Base-by-base conservation (phyloP, 148 eudicot species). In the Pouteria glomerata region DNA sequence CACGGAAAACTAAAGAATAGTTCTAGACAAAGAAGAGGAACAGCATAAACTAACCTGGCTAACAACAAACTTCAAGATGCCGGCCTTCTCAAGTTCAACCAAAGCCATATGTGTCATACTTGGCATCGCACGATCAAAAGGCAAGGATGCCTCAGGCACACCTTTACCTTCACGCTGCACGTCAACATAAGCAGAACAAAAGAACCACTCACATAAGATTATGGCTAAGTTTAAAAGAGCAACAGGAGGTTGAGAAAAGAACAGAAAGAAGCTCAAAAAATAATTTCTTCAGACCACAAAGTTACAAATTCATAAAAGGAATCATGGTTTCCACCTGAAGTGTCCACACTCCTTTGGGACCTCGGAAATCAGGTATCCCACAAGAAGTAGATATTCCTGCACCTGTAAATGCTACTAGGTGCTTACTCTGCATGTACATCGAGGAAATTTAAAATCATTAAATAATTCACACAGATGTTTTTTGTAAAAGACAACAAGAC, bases 331-430 rank as follows among this genome's bases (percentile, higher is more conserved):
- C 35, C 39, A 95, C 98, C 91, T 95, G 97, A 88, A 95, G 98
- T 31, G 98, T 95, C 98, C 98, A 95, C 71, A 95, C 87, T 48
- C 97, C 98, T 77, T 88, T 89, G 59, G 97, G 98, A 72, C 98
- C 98, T 51, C 98, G 93, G 79, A 95, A 95, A 73, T 95, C 98
- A 73, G 97, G 98, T 74, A 95, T 91, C 55, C 98, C 98, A 74
- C 97, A 91, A 72, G 98, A 88, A 56, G 98, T 95, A 55, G 98
- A 95, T 79, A 95, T 95, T 75, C 97, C 98, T 35, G 98, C 98
- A 73, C 98, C 98, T 27, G 97, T 95, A 76, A 95, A 89, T 64
- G 85, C 96, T 78, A 95, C 98, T 71, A 95, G 75, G 78, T 95
- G 97, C 87, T 89, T 95, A 79, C 98, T 91, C 98, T 95, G 88